These are phyloP conservation scores for Ailanthus altissimus DNA, from an alignment of 345 rosid genomes.

Conservation along the genomic window DNA sequence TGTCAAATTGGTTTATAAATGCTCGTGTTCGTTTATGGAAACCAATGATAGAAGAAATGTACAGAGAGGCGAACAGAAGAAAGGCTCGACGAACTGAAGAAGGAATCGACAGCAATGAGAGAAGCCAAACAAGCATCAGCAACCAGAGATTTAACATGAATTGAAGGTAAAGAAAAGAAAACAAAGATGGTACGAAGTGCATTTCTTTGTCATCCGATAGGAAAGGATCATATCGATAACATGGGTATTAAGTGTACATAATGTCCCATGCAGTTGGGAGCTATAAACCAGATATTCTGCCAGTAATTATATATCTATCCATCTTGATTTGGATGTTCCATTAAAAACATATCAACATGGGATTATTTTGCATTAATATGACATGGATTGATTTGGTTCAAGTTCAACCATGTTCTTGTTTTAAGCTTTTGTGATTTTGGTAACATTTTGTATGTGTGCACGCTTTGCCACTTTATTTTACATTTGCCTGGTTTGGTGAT, in stretches of 20 bases:
- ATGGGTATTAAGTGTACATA: constrained; percentile 29
- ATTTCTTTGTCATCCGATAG: not conserved
- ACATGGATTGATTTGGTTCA: no score
- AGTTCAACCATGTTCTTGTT: no score
- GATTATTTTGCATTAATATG: no score
- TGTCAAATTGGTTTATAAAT: constrained; percentile 96
- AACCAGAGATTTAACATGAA: constrained; percentile 33
- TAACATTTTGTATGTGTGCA: no score
- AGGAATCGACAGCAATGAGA: constrained; percentile 32
- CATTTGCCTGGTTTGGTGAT: no score
- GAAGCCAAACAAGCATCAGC: constrained; percentile 37
- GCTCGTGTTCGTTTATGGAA: constrained; percentile 98
- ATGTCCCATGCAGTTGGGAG: constrained; percentile 16
- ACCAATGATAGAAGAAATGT: constrained; percentile 98
- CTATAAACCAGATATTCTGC: not conserved
- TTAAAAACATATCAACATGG: no score
- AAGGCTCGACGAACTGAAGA: constrained; percentile 38
- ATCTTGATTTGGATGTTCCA: not conserved
- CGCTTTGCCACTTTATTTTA: no score
- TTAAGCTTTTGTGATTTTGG: no score
- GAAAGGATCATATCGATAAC: constrained; percentile 10
- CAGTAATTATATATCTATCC: not conserved
- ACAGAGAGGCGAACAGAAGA: constrained; percentile 75
- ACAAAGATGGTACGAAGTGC: not conserved
- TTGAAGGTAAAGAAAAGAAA: not conserved